Conservation (phyloP, 2,329 filamentous ascomycete species). For the Aspergillus arachidicola region DNA sequence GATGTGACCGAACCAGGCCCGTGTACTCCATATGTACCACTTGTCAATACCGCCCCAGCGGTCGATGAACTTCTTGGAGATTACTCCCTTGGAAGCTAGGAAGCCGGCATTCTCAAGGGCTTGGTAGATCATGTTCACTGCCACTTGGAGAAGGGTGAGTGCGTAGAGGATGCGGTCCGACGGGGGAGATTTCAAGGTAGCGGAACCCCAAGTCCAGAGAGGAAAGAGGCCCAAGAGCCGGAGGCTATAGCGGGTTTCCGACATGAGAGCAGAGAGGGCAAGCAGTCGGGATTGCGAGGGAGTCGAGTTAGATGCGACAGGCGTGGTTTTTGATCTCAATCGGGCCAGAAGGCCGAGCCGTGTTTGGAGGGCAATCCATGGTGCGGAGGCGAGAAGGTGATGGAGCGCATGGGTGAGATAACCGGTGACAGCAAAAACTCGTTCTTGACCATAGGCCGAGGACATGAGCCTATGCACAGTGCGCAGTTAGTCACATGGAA, state of each 20-base stretch:
- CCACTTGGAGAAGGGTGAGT: slow-evolving; percentile 70
- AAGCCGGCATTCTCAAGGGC: slow-evolving; percentile 81
- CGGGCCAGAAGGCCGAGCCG: slow-evolving; percentile 44
- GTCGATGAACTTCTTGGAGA: slow-evolving; percentile 50
- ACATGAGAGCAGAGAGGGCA: slow-evolving; percentile 53
- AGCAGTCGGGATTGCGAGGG: slow-evolving; percentile 53
- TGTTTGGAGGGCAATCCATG: slow-evolving; percentile 45
- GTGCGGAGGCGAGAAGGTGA: slow-evolving; percentile 60
- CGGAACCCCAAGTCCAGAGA: slow-evolving; percentile 78
- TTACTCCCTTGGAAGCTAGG: slow-evolving; percentile 71
- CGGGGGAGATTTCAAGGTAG: slow-evolving; percentile 50
- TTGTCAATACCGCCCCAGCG: slow-evolving; percentile 56
- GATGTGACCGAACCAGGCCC: slow-evolving; percentile 80
- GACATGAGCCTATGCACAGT: slow-evolving; percentile 59
- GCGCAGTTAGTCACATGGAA: slow-evolving; percentile 11
- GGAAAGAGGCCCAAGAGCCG: slow-evolving; percentile 68
- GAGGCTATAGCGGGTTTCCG: slow-evolving; percentile 52
- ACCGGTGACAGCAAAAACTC: slow-evolving; percentile 67
- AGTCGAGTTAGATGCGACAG: slow-evolving; percentile 6
- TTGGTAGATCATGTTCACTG: slow-evolving; percentile 71
- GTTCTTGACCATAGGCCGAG: slow-evolving; percentile 70
- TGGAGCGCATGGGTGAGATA: slow-evolving; percentile 67
- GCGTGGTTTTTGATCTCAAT: slow-evolving; percentile 26
- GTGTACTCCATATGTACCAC: slow-evolving; percentile 71
- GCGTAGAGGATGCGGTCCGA: slow-evolving; percentile 49